Conservation (phyloP, 768 basidiomycete genomes). For the Dioszegia aurantiaca region DNA sequence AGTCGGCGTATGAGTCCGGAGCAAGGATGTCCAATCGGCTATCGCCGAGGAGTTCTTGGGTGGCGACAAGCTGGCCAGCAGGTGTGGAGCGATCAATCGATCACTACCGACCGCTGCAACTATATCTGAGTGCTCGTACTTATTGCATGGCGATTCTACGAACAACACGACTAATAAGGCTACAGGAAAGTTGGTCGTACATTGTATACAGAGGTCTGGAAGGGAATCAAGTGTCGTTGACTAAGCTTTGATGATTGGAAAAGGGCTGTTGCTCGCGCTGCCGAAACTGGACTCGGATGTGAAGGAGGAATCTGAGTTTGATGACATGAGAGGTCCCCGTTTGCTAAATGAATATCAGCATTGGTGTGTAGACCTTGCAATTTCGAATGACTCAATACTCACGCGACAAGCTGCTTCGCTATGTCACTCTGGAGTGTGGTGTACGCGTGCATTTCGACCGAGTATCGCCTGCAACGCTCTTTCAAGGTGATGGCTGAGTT, state of each 20-base stretch:
- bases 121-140: no score
- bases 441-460: slow-evolving; percentile 17
- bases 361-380: not conserved
- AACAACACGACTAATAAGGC: no score
- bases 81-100: no score
- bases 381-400: not conserved
- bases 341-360: not conserved
- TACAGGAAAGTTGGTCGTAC: no score
- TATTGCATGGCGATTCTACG: no score
- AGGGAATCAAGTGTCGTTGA: no score
- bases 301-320: not conserved
- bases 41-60: slow-evolving; percentile 1
- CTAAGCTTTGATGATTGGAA: not conserved
- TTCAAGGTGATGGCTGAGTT: not conserved
- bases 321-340: not conserved
- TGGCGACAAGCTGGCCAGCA: no score
- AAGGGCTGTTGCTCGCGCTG: not conserved
- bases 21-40: not conserved
- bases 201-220: no score
- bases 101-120: no score
- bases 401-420: slow-evolving; percentile 15
- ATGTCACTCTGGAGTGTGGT: slow-evolving; percentile 14
- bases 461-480: slow-evolving; percentile 11
- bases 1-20: no score
- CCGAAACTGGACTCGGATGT: not conserved